Percentiles rank a stretch among this genome's conserved stretches.
Evolutionary conservation across 371 early-diverging fungal genomes (phyloP).

Genomic region (Dichotomocladium elegans): DNA sequence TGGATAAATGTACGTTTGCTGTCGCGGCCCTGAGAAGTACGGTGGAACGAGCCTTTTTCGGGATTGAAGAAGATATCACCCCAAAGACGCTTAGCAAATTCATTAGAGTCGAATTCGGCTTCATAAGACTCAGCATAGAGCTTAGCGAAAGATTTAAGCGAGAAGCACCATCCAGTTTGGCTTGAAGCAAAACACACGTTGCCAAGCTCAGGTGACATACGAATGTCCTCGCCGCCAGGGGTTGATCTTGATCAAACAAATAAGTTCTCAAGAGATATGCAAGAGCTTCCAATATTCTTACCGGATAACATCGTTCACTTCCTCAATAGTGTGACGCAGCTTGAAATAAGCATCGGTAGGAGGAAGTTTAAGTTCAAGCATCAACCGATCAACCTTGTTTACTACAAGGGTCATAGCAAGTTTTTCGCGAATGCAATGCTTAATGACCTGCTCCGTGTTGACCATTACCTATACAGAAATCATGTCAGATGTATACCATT

Average conservation of each 20-base stretch:
- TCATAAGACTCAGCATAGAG: conserved; percentile 78
- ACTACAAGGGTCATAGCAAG: conserved; percentile 83
- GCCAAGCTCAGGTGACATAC: conserved; percentile 91
- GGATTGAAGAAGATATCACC: conserved; percentile 93
- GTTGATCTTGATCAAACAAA: conserved; percentile 20
- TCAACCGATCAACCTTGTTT: conserved; percentile 96
- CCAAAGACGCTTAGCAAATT: conserved; percentile 94
- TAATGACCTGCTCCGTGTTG: conserved; percentile 87
- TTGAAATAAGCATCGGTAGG: conserved; percentile 97
- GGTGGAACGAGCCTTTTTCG: conserved; percentile 75
- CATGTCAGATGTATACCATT: background rate
- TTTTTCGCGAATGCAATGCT: conserved; percentile 76
- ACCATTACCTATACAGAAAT: conserved; percentile 69
- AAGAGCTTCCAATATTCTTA: no score
- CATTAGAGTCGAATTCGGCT: conserved; percentile 67
- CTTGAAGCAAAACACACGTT: conserved; percentile 96
- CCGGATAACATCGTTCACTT: conserved; percentile 86
- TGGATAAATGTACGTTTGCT: conserved; percentile 90
- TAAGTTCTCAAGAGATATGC: background rate
- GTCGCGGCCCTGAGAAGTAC: conserved; percentile 55
- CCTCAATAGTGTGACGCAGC: conserved; percentile 91
- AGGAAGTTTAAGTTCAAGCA: conserved; percentile 93
- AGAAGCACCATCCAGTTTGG: conserved; percentile 94
- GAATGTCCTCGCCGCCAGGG: conserved; percentile 50
- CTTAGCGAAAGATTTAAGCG: conserved; percentile 89